phyloP scores from a whole-genome alignment of 176 grass and related monocot genomes.

The Pharus latifolius region DNA sequence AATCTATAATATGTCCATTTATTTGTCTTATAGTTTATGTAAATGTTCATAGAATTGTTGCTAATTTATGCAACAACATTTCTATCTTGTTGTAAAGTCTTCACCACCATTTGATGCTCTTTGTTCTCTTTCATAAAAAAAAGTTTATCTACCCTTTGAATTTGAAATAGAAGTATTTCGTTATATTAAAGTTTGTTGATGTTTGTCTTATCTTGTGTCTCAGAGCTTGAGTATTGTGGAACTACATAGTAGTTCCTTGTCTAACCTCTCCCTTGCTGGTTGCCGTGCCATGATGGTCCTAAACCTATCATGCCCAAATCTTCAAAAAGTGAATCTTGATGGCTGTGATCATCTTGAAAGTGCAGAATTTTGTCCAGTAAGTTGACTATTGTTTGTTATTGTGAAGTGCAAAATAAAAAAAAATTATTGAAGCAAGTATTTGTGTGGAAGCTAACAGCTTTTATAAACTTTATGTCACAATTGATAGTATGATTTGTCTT shows the following conservation, averaged over 20 bases:
- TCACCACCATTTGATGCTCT: background rate
- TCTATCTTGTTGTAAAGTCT: no score
- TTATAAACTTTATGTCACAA: background rate
- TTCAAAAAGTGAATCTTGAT: constrained; percentile 86
- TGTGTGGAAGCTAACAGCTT: background rate
- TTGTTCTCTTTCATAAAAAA: background rate
- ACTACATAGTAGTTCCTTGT: constrained; percentile 65
- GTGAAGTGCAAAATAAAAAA: background rate
- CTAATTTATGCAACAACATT: no score
- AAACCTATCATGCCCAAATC: constrained; percentile 66
- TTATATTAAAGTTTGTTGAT: constrained; percentile 18
- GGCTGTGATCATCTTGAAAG: constrained; percentile 84
- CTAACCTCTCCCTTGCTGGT: constrained; percentile 74
- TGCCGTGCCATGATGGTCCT: constrained; percentile 73
- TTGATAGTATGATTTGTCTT: no score
- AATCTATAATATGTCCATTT: no score
- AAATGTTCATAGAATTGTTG: no score
- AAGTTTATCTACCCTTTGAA: background rate
- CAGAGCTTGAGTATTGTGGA: constrained; percentile 80
- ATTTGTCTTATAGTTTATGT: no score
- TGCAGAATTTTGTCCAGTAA: constrained; percentile 76
- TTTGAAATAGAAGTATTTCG: background rate
- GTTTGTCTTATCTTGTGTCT: background rate
- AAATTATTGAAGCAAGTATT: background rate
- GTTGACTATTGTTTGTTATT: constrained; percentile 8